Evolutionary conservation across 371 early-diverging fungal species (phyloP).

Genomic region (Saksenaea vasiformis): DNA sequence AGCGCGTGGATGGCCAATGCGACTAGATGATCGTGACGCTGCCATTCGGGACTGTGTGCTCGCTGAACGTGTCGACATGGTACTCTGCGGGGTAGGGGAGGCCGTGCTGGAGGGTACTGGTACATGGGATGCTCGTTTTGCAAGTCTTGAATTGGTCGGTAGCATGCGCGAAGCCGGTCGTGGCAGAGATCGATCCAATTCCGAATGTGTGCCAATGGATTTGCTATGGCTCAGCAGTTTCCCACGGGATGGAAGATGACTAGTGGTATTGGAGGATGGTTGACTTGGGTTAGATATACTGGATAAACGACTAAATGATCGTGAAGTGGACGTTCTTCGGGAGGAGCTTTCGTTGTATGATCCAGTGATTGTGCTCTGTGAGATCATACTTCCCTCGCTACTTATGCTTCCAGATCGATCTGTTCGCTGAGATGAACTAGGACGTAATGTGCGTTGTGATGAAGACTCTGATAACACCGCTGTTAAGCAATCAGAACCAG

Average conservation of each 20-base stretch:
- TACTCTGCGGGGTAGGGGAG: slow-evolving; percentile 5
- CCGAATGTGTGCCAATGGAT: neutral
- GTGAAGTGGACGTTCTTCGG: neutral
- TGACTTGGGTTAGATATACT: neutral
- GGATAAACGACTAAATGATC: neutral
- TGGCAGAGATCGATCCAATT: neutral
- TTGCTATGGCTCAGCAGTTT: neutral
- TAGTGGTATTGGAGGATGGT: neutral
- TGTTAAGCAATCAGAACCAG: neutral
- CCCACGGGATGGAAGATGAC: neutral
- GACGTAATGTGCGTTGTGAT: neutral
- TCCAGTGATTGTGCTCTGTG: neutral
- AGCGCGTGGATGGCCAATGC: neutral
- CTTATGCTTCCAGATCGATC: neutral
- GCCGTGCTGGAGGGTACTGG: slow-evolving; percentile 12
- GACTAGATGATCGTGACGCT: neutral
- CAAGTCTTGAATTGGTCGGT: neutral
- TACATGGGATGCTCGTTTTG: slow-evolving; percentile 17
- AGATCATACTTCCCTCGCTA: neutral
- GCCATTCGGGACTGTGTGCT: neutral
- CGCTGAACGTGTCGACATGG: neutral
- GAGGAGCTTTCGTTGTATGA: neutral
- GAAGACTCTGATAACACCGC: neutral
- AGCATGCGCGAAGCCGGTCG: neutral
- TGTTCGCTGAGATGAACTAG: neutral